Conservation (phyloP, 495 filamentous ascomycete genomes). For the Hyphodiscus hymeniophilus region DNA sequence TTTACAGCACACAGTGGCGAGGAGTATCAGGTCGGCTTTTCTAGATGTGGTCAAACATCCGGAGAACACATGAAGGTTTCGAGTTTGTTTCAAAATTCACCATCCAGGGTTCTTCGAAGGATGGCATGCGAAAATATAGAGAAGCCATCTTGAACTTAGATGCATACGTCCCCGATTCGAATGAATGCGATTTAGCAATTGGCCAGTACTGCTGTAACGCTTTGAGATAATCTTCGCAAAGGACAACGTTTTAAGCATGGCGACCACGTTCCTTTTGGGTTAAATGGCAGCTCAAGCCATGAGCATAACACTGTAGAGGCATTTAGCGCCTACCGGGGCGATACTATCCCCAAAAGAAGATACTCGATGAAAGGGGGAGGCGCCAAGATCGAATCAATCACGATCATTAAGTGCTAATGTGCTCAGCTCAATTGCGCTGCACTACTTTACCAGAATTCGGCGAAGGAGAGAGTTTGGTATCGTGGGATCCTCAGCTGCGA, state of each 20-base stretch:
- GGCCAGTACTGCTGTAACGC: too few relatives aligned
- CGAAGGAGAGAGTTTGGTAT: too few relatives aligned
- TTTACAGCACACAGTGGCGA: not conserved
- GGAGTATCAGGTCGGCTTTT: not conserved
- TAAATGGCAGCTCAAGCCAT: not conserved
- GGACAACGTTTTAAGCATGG: constrained; percentile 13
- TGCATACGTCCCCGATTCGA: too few relatives aligned
- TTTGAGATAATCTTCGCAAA: too few relatives aligned
- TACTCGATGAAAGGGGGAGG: too few relatives aligned
- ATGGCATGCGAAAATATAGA: not conserved
- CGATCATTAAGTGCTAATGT: too few relatives aligned
- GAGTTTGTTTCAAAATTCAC: constrained; percentile 9
- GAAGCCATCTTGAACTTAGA: not conserved
- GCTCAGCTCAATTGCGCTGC: too few relatives aligned
- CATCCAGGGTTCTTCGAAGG: not conserved
- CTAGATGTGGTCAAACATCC: constrained; percentile 2
- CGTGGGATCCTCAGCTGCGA: too few relatives aligned
- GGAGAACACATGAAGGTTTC: constrained; percentile 5
- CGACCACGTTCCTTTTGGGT: constrained; percentile 8
- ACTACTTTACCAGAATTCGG: too few relatives aligned
- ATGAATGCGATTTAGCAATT: too few relatives aligned
- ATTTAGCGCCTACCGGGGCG: not conserved
- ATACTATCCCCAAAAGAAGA: too few relatives aligned
- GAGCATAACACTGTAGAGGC: not conserved
- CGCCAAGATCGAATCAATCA: too few relatives aligned